phyloP scores from a whole-genome alignment of 2,329 filamentous ascomycete genomes.

The Colletotrichum trifolii region DNA sequence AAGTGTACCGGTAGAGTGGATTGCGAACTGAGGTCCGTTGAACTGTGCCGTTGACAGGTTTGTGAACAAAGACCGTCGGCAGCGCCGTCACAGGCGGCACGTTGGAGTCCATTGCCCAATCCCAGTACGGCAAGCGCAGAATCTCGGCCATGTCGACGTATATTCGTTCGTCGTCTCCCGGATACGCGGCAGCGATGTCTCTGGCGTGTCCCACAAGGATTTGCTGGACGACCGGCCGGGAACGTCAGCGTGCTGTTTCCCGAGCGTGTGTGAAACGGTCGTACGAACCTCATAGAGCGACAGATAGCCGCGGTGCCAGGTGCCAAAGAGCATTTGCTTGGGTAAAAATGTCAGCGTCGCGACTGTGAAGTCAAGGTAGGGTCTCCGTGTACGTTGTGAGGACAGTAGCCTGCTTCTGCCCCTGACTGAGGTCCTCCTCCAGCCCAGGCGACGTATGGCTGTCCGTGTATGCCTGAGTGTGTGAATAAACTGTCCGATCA shows the following conservation, averaged over 20 bases:
- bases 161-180: slow-evolving; percentile 9
- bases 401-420: slow-evolving; percentile 32
- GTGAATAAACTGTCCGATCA: neutral
- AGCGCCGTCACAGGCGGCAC: slow-evolving; percentile 55
- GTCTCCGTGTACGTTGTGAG: slow-evolving; percentile 34
- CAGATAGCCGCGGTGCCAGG: slow-evolving; percentile 38
- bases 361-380: neutral
- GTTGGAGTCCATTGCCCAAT: slow-evolving; percentile 58
- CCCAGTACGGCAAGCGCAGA: slow-evolving; percentile 65
- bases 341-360: slow-evolving; percentile 52
- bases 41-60: slow-evolving; percentile 49
- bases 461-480: slow-evolving; percentile 69
- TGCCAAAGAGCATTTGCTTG: slow-evolving; percentile 45
- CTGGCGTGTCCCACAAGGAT: slow-evolving; percentile 41
- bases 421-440: slow-evolving; percentile 35
- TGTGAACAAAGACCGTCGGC: slow-evolving; percentile 51
- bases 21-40: slow-evolving; percentile 55
- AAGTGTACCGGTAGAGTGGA: slow-evolving; percentile 63
- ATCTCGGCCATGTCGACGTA: slow-evolving; percentile 59
- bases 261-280: slow-evolving; percentile 35
- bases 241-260: neutral
- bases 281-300: slow-evolving; percentile 44
- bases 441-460: slow-evolving; percentile 65
- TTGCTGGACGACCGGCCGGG: slow-evolving; percentile 38
- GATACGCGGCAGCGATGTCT: slow-evolving; percentile 37